These are phyloP conservation scores for Amanita inopinata DNA, from an alignment of 768 basidiomycete genomes.

Conservation along the genomic window DNA sequence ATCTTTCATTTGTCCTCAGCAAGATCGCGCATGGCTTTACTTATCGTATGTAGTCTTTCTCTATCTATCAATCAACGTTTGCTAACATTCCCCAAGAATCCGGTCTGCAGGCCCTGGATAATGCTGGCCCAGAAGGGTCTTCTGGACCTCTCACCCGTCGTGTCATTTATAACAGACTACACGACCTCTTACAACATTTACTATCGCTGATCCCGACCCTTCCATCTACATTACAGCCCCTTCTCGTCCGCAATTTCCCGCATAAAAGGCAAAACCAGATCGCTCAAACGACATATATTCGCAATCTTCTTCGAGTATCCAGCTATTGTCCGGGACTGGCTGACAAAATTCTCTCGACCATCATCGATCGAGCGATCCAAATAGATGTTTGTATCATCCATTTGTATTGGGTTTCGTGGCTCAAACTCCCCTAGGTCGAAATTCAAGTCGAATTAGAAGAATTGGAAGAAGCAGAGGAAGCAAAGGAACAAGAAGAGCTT, in stretches of 20 bases:
- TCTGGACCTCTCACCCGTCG: conserved; percentile 68
- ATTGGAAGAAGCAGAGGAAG: conserved; percentile 59
- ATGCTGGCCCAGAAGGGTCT: conserved; percentile 52
- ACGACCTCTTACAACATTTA: conserved; percentile 79
- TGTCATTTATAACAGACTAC: conserved; percentile 77
- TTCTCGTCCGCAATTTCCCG: conserved; percentile 80
- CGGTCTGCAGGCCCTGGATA: conserved; percentile 52
- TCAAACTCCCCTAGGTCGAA: conserved; percentile 55
- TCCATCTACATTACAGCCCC: conserved; percentile 75
- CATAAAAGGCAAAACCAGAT: conserved; percentile 83
- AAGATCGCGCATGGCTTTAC: conserved; percentile 83
- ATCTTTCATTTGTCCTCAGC: conserved; percentile 72
- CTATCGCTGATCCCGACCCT: conserved; percentile 87
- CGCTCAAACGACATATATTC: conserved; percentile 81
- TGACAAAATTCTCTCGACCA: conserved; percentile 75
- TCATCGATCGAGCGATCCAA: conserved; percentile 90
- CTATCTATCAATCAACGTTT: conserved; percentile 6
- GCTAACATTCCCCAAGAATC: conserved; percentile 46
- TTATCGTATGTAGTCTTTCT: conserved; percentile 53
- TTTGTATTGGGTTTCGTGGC: neutral
- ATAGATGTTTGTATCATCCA: conserved; percentile 66
- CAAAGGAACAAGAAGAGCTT: conserved; percentile 40
- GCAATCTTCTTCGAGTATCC: conserved; percentile 75
- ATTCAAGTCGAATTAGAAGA: conserved; percentile 95
- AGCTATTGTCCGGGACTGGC: conserved; percentile 83